These are phyloP conservation scores for Seminavis robusta DNA, from an alignment of 108 stramenopile genomes.

Conservation along the genomic window DNA sequence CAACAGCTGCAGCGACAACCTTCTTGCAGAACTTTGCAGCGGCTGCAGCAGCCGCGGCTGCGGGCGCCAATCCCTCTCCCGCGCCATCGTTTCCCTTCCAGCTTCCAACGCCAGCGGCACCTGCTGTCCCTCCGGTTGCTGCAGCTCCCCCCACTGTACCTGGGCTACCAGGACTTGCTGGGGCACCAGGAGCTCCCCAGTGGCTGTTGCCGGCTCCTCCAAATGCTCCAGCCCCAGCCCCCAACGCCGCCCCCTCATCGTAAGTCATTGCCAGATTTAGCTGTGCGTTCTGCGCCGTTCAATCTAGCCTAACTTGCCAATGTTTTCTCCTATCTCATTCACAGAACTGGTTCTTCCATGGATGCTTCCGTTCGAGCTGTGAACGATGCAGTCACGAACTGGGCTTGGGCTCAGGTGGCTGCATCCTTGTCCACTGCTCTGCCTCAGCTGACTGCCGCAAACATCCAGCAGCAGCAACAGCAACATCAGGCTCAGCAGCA, in stretches of 20 bases:
- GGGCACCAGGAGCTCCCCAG: no score
- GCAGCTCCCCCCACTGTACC: no score
- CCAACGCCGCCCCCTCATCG: not conserved
- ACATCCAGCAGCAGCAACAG: constrained; percentile 31
- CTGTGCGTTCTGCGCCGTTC: not conserved
- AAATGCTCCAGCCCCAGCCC: not conserved
- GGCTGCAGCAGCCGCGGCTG: not conserved
- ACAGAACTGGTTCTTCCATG: no score
- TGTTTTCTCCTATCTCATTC: not conserved
- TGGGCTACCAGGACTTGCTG: no score
- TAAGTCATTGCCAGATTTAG: not conserved
- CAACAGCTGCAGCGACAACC: no score
- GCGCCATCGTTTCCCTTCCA: no score
- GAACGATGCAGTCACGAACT: constrained; percentile 22
- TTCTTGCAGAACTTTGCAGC: no score
- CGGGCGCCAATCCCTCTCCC: not conserved
- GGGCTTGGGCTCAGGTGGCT: constrained; percentile 33
- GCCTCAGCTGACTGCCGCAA: constrained; percentile 22
- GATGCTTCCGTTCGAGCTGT: constrained; percentile 14
- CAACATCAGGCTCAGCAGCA: no score
- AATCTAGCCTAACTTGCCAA: not conserved
- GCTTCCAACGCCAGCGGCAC: not conserved
- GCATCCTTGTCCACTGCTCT: constrained; percentile 18
- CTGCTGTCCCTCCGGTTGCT: not conserved
- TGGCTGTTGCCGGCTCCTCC: no score